Conservation (phyloP, 306 rosid species). For the Cucurbita argyrosperma region DNA sequence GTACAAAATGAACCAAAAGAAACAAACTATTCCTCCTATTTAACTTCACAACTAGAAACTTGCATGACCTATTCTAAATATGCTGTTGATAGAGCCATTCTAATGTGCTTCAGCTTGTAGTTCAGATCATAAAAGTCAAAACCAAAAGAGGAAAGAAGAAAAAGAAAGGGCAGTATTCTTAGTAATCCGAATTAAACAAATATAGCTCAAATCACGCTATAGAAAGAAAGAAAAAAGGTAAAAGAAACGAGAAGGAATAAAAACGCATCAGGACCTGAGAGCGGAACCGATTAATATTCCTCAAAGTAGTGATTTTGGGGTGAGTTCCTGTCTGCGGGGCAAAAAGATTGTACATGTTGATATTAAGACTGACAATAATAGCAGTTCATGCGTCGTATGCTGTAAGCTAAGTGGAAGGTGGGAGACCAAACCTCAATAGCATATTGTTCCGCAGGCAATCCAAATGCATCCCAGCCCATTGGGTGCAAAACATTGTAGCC, state of each 20-base stretch:
- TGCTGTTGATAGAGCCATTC: not conserved
- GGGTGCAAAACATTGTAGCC: slow-evolving; percentile 90
- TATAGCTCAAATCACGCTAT: not conserved
- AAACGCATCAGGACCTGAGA: slow-evolving; percentile 46
- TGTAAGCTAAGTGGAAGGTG: slow-evolving; percentile 5
- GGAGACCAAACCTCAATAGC: slow-evolving; percentile 62
- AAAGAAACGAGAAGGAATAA: not conserved
- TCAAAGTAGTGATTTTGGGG: slow-evolving; percentile 70
- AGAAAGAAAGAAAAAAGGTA: not conserved
- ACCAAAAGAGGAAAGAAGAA: not conserved
- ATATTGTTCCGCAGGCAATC: slow-evolving; percentile 96
- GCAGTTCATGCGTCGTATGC: not conserved
- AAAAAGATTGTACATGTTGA: not conserved
- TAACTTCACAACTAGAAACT: not conserved
- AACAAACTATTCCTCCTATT: not conserved
- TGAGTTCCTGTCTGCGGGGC: slow-evolving; percentile 86
- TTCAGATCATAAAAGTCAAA: not conserved
- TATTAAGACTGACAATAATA: not conserved
- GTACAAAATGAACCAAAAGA: not conserved
- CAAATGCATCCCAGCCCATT: slow-evolving; percentile 99
- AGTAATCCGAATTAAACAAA: not conserved
- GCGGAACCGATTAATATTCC: slow-evolving; percentile 75
- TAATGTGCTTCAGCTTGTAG: not conserved
- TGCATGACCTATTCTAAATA: not conserved
- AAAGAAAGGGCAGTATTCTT: not conserved